Conservation (phyloP, 495 filamentous ascomycete genomes). For the Gamarada debralockiae region DNA sequence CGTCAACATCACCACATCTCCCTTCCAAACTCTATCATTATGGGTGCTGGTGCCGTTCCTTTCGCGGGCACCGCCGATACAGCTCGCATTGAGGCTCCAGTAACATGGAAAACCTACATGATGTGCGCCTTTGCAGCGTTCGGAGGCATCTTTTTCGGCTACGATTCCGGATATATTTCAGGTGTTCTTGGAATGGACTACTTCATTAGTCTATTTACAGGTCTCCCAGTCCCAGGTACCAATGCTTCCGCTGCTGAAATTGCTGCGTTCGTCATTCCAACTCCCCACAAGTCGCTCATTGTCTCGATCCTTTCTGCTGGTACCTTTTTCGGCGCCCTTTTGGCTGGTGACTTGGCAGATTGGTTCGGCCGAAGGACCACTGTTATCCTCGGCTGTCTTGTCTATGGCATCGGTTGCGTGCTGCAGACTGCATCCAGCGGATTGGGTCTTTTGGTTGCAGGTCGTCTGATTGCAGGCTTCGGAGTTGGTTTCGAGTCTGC, state of each 20-base stretch:
- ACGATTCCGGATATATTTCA: conserved; percentile 59
- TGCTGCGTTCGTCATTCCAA: conserved; percentile 38
- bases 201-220: conserved; percentile 53
- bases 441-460: conserved; percentile 68
- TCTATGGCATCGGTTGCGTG: conserved; percentile 76
- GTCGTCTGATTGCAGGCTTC: conserved; percentile 79
- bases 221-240: conserved; percentile 1
- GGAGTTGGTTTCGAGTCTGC: not conserved
- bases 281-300: conserved; percentile 63
- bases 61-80: conserved; percentile 32
- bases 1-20: too few species aligned
- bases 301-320: conserved; percentile 83
- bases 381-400: conserved; percentile 57
- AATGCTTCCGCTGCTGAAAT: conserved; percentile 1
- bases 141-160: conserved; percentile 66
- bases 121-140: conserved; percentile 69
- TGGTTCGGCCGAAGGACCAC: conserved; percentile 66
- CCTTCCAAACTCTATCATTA: too few species aligned
- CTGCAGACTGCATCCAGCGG: conserved; percentile 67
- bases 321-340: conserved; percentile 80
- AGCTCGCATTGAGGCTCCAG: conserved; percentile 55
- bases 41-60: too few species aligned
- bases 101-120: conserved; percentile 58
- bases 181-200: conserved; percentile 53
- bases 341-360: conserved; percentile 69